Base-by-base conservation (phyloP, 257 asterid species). In the Rhazya stricta region DNA sequence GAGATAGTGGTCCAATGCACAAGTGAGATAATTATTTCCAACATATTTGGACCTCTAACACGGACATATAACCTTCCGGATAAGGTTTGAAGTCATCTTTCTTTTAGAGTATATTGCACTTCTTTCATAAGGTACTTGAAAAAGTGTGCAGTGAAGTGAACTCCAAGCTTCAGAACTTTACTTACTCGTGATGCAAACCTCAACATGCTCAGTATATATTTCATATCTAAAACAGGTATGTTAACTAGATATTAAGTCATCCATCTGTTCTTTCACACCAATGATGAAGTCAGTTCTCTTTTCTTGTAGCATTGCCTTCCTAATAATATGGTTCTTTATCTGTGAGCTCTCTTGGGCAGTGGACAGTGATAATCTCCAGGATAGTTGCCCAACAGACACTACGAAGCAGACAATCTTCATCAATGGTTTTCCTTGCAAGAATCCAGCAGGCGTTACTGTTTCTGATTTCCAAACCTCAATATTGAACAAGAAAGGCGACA, bases 371-470 rank as follows among this genome's bases (percentile, higher is more conserved):
- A 88, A 82, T 84, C 83, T 90, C 76, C 84, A 74, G 48, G 96
- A 90, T 45, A 34, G 73, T 61, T 91, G 97, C 48, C 94, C 94
- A 4, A 75, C 94, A 0, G 89, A 86, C 73, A 74, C 80, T 0
- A 18, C 75, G 0, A 72, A 21, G 13, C 80, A 75, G 21, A 75
- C 34, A 34, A 56, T 77, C 77, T 88, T 87, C 88, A 80, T 91
- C 80, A 90, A 91, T 25, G 94, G 97, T 61, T 72, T 46, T 30
- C 86, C 94, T 0, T 91, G 97, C 91, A 90, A 88, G 87, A 85
- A 88, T 76, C 88, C 91, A 0, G 51, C 77, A 11, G 39, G 46
- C 13, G 36, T 86, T 36, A 68, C 79, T 1, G 87, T 91, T 73
- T 79, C 91, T 15, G 94, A 91, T 68, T 90, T 91, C 93, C 86